phyloP scores from a whole-genome alignment of 257 asterid genomes.

The Solanum raphanifolium region DNA sequence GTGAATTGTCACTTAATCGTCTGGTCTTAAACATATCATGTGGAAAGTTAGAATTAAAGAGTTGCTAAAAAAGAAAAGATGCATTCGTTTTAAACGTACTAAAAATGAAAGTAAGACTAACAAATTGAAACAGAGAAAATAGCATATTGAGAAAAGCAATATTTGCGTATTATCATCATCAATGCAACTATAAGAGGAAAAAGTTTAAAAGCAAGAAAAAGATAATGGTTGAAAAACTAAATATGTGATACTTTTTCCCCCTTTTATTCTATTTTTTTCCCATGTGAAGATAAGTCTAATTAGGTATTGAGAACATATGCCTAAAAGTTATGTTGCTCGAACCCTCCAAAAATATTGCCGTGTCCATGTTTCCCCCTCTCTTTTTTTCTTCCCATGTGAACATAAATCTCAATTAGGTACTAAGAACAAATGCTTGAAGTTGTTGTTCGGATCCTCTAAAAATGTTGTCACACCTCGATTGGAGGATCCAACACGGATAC shows the following conservation, averaged over 20 bases:
- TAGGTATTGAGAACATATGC: background rate
- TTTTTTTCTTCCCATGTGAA: background rate
- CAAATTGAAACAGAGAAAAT: background rate
- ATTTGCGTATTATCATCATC: background rate
- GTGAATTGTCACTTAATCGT: background rate
- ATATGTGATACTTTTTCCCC: background rate
- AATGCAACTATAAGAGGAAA: background rate
- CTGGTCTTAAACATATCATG: background rate
- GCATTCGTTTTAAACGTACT: background rate
- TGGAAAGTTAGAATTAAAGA: background rate
- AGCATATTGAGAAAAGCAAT: background rate
- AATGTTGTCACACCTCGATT: background rate
- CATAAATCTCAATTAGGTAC: background rate
- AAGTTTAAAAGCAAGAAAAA: background rate
- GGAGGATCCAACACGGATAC: background rate
- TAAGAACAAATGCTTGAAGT: background rate
- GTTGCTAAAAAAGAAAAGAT: background rate
- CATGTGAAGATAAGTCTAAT: background rate
- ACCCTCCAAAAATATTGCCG: background rate
- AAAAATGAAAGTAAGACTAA: background rate
- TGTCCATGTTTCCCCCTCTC: background rate
- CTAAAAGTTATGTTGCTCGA: background rate
- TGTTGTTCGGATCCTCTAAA: background rate
- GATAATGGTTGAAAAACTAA: background rate
- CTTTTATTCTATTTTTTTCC: background rate